Percentiles rank a stretch among this genome's conserved stretches.
Conservation (phyloP, 140 eudicot species). For the Senecio squalidus region DNA sequence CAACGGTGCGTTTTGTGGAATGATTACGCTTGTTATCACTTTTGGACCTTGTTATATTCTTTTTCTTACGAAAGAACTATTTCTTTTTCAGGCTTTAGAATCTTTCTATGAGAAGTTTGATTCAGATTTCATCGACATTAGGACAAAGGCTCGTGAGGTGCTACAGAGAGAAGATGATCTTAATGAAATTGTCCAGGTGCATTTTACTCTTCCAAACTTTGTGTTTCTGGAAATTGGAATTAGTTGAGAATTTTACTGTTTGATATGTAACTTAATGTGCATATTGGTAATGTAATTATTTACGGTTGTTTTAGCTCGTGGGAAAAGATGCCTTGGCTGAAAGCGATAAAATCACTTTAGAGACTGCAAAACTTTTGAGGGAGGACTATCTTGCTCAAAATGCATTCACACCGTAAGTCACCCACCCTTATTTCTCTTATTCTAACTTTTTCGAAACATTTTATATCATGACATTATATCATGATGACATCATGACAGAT, state of each 20-base stretch:
- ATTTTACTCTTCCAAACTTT: constrained; percentile 4
- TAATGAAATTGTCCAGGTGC: constrained; percentile 98
- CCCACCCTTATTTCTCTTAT: neutral
- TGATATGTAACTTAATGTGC: neutral
- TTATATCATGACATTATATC: too few relatives aligned
- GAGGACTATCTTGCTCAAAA: constrained; percentile 99
- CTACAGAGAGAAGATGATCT: constrained; percentile 98
- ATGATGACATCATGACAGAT: constrained; percentile 45
- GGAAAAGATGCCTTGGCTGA: constrained; percentile 99
- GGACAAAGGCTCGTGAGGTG: constrained; percentile 99
- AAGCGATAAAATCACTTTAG: constrained; percentile 87
- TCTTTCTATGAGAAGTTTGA: constrained; percentile 96
- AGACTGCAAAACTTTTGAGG: constrained; percentile 98
- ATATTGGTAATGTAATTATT: constrained; percentile 8
- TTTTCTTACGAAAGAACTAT: constrained; percentile 5
- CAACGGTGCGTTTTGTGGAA: constrained; percentile 53
- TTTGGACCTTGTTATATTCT: constrained; percentile 6
- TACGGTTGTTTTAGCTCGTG: constrained; percentile 59
- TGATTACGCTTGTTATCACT: neutral
- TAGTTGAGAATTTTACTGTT: neutral
- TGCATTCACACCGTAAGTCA: constrained; percentile 93
- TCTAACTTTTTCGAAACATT: neutral
- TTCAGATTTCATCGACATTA: constrained; percentile 84
- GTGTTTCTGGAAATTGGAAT: too few relatives aligned
- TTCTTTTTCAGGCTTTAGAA: constrained; percentile 70